Base-by-base conservation (phyloP, 176 grass and related monocot genomes). In the Triticum dicoccoides region DNA sequence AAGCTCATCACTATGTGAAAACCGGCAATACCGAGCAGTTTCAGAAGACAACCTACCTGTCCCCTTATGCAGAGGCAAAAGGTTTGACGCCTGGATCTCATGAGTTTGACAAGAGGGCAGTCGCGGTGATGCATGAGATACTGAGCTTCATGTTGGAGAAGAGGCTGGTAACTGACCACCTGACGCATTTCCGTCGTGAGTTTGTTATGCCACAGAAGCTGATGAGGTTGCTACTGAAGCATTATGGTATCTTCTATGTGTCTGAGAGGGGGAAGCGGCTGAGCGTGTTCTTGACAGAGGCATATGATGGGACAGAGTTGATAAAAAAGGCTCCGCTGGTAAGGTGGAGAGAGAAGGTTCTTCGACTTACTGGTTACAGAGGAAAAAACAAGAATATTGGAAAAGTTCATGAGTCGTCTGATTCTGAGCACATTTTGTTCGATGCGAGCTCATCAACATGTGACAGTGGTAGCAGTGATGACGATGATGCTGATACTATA, bases 121-220 rank as follows among this genome's bases (percentile, higher is more conserved):
- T 98, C 20, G 93, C 91, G 1, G 81, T 98, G 64, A 95, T 93
- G 83, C 96, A 98, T 25, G 96, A 95, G 82, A 89, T 98, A 70
- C 91, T 92, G 69, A 95, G 67, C 80, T 98, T 98, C 85, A 95
- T 84, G 20, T 73, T 98, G 72, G 96, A 95, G 70, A 98, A 93
- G 81, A 92, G 96, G 89, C 81, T 98, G 68, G 96, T 98, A 61
- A 98, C 93, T 0, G 91, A 98, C 82, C 91, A 98, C 45, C 91
- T 95, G 49, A 98, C 96, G 0, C 91, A 94, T 84, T 98, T 98
- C 76, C 82, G 91, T 17, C 86, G 86, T 34, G 95, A 98, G 87
- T 94, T 98, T 93, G 89, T 94, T 37, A 95, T 94, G 96, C 93
- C 96, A 9, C 96, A 98, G 76, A 95, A 98, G 82, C 83, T 97